Percentiles rank a stretch among this genome's conserved stretches.
Evolutionary conservation across 306 rosid species (phyloP).

Genomic region (Coriaria nepalensis): DNA sequence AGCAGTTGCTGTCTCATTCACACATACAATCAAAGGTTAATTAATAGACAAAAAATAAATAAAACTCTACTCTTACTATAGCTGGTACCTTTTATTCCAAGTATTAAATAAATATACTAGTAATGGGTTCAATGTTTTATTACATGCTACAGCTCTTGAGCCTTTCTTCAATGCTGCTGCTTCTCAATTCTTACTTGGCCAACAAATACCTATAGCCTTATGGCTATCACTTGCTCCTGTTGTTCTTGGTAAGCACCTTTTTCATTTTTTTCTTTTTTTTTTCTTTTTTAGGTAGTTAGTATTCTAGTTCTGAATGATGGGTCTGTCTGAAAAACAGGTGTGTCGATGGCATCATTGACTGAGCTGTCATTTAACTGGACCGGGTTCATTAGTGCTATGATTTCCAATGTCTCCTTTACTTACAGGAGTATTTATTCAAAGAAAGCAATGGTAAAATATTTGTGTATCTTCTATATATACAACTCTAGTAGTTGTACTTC

Average conservation of each 20-base stretch:
- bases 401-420: slow-evolving; percentile 45
- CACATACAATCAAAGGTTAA: slow-evolving; percentile 49
- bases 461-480: slow-evolving; percentile 10
- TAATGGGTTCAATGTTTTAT: slow-evolving; percentile 1
- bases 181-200: slow-evolving; percentile 41
- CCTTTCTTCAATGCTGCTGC: slow-evolving; percentile 54
- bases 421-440: slow-evolving; percentile 62
- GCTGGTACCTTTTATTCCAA: background rate
- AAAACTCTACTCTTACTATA: background rate
- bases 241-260: slow-evolving; percentile 28
- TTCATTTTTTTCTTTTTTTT: no score
- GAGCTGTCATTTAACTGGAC: slow-evolving; percentile 50
- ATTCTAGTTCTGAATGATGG: background rate
- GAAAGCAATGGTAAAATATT: slow-evolving; percentile 71
- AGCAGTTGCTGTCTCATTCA: slow-evolving; percentile 50
- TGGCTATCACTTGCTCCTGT: slow-evolving; percentile 48
- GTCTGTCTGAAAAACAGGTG: slow-evolving; percentile 20
- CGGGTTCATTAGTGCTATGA: slow-evolving; percentile 51
- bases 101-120: background rate
- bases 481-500: background rate
- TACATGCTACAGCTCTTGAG: slow-evolving; percentile 36
- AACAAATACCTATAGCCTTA: slow-evolving; percentile 26
- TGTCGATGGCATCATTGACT: slow-evolving; percentile 44
- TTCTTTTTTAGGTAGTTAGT: background rate
- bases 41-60: no score